A percentile compares a stretch with the other conserved stretches of the same genome.
These are phyloP conservation scores for Penicillium sclerotiorum DNA, from an alignment of 2,329 filamentous ascomycete genomes.

Conservation along the genomic window DNA sequence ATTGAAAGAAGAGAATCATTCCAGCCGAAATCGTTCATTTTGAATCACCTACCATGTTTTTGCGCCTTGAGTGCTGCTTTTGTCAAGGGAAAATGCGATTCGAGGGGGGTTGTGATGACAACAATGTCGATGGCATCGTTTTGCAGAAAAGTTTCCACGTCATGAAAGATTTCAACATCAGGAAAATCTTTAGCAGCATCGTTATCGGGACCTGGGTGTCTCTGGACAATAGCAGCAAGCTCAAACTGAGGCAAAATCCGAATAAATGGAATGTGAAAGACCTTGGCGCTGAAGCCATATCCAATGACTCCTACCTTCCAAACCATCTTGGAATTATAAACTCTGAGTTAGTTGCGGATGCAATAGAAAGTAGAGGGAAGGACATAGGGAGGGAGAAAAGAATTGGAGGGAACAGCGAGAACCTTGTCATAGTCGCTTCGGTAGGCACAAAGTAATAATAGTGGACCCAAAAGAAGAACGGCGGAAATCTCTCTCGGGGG, in stretches of 20 bases:
- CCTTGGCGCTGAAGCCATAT: neutral
- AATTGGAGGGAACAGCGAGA: too few species aligned
- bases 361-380: too few species aligned
- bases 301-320: neutral
- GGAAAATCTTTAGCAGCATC: neutral
- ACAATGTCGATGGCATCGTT: neutral
- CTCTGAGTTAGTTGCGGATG: too few species aligned
- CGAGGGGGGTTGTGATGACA: neutral
- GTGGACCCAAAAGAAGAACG: too few species aligned
- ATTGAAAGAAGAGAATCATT: neutral
- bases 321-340: neutral
- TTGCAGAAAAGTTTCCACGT: neutral
- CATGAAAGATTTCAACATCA: neutral
- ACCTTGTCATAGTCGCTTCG: too few species aligned
- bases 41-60: slow-evolving; percentile 2
- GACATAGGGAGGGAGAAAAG: too few species aligned
- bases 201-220: neutral
- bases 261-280: neutral
- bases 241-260: neutral
- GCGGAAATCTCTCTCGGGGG: too few species aligned
- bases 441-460: too few species aligned
- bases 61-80: neutral
- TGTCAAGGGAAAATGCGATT: neutral
- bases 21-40: too few species aligned
- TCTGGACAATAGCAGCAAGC: neutral